Evolutionary conservation across 2,329 filamentous ascomycete genomes (phyloP).

Genomic region (Incumbomyces delicatus): DNA sequence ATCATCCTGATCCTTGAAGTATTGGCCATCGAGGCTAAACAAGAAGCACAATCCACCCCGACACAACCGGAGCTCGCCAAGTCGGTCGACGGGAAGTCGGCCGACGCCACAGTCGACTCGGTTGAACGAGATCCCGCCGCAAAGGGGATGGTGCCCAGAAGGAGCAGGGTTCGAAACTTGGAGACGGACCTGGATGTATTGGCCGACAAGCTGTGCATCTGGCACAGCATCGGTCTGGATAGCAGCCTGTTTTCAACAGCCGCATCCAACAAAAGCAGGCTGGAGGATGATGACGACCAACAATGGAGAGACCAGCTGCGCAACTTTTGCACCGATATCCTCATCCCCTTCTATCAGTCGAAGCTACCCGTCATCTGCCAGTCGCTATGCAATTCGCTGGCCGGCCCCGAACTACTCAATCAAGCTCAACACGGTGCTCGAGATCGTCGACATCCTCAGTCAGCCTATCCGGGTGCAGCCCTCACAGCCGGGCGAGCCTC

Average conservation of each 20-base stretch:
- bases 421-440: constrained; percentile 26
- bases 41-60: background rate
- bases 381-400: constrained; percentile 38
- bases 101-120: constrained; percentile 32
- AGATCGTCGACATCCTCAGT: constrained; percentile 14
- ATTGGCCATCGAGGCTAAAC: constrained; percentile 31
- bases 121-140: constrained; percentile 17
- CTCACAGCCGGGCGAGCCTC: constrained; percentile 16
- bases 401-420: constrained; percentile 31
- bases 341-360: constrained; percentile 40
- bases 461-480: constrained; percentile 13
- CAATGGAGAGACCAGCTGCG: constrained; percentile 30
- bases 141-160: constrained; percentile 6
- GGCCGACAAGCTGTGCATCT: constrained; percentile 41
- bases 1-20: constrained; percentile 41
- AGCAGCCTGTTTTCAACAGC: constrained; percentile 23
- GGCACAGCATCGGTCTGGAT: constrained; percentile 38
- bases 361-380: constrained; percentile 40
- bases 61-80: constrained; percentile 6
- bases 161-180: constrained; percentile 28
- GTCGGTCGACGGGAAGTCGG: constrained; percentile 28
- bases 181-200: constrained; percentile 37
- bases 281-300: constrained; percentile 21
- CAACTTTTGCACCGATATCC: constrained; percentile 42
- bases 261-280: constrained; percentile 22